Percentiles rank a stretch among this genome's conserved stretches.
Conservation (phyloP, 1,139 yeast genomes). For the Yamadazyma sp. region DNA sequence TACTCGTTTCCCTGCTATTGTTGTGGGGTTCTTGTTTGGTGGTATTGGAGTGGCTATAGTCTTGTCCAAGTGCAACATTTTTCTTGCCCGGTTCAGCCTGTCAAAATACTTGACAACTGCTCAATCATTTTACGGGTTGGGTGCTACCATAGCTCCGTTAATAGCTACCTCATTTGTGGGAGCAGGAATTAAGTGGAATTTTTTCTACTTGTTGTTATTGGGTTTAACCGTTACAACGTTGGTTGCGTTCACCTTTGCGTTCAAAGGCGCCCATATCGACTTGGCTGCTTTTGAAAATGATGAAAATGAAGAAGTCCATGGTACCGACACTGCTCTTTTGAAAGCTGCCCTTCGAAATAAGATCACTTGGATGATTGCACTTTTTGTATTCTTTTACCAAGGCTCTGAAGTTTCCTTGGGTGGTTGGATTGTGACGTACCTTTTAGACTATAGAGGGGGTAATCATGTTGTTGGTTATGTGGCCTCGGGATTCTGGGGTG, state of each 20-base stretch:
- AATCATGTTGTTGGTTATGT: slow-evolving; percentile 55
- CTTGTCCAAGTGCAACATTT: slow-evolving; percentile 57
- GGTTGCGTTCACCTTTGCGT: slow-evolving; percentile 31
- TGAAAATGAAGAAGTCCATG: slow-evolving; percentile 1
- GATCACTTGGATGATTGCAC: slow-evolving; percentile 54
- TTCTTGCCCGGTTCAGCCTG: slow-evolving; percentile 49
- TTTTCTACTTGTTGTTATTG: slow-evolving; percentile 49
- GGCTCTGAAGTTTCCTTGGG: slow-evolving; percentile 70
- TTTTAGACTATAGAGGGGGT: slow-evolving; percentile 56
- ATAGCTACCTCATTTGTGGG: slow-evolving; percentile 54
- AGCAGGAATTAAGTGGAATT: slow-evolving; percentile 52
- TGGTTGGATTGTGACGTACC: slow-evolving; percentile 69
- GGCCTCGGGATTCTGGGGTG: slow-evolving; percentile 72
- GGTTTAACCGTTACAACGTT: slow-evolving; percentile 33
- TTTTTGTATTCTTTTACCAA: slow-evolving; percentile 59
- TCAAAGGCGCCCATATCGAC: slow-evolving; percentile 43
- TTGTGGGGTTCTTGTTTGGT: slow-evolving; percentile 55
- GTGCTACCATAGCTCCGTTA: slow-evolving; percentile 61
- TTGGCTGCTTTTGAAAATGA: slow-evolving; percentile 29
- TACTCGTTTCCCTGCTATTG: slow-evolving; percentile 38
- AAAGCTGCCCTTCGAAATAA: slow-evolving; percentile 36
- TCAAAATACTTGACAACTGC: slow-evolving; percentile 50
- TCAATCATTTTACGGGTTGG: slow-evolving; percentile 63
- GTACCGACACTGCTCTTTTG: slow-evolving; percentile 13
- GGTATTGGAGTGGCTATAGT: slow-evolving; percentile 60